These are phyloP conservation scores for Trichoderma cornu-damae DNA, from an alignment of 2,329 filamentous ascomycete genomes.

Conservation along the genomic window DNA sequence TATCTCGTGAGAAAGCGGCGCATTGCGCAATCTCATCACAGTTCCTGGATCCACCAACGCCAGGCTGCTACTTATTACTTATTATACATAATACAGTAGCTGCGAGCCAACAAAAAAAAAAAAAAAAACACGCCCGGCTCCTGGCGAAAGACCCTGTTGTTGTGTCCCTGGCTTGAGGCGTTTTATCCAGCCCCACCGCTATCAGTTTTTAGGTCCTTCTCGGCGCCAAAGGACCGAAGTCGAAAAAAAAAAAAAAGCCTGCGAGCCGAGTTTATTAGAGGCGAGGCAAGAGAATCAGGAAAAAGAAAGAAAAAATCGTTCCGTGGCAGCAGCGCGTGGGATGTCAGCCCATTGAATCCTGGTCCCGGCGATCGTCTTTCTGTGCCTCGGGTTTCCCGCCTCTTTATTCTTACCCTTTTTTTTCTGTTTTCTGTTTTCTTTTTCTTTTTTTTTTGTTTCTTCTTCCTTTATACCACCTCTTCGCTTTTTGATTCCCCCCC, in stretches of 20 bases:
- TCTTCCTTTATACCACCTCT: not conserved
- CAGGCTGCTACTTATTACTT: too few relatives aligned
- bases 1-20: not conserved
- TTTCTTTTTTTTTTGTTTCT: not conserved
- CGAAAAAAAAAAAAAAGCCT: too few relatives aligned
- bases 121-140: slow-evolving; percentile 15
- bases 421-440: not conserved
- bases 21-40: slow-evolving; percentile 17
- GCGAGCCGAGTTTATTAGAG: slow-evolving; percentile 1
- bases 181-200: slow-evolving; percentile 14
- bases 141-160: slow-evolving; percentile 2
- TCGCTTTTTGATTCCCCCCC: not conserved
- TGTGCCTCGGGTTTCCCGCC: slow-evolving; percentile 3
- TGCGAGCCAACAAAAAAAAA: slow-evolving; percentile 14
- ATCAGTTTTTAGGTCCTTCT: slow-evolving; percentile 11
- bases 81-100: too few relatives aligned
- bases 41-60: slow-evolving; percentile 13
- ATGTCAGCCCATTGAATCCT: slow-evolving; percentile 16
- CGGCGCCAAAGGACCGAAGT: slow-evolving; percentile 12
- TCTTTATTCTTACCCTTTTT: not conserved
- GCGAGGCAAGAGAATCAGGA: not conserved
- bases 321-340: not conserved
- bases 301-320: slow-evolving; percentile 4
- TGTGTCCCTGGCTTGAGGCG: slow-evolving; percentile 5
- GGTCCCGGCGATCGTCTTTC: slow-evolving; percentile 6